These are phyloP conservation scores for Cicer yamashitae DNA, from an alignment of 306 rosid species.

Conservation along the genomic window DNA sequence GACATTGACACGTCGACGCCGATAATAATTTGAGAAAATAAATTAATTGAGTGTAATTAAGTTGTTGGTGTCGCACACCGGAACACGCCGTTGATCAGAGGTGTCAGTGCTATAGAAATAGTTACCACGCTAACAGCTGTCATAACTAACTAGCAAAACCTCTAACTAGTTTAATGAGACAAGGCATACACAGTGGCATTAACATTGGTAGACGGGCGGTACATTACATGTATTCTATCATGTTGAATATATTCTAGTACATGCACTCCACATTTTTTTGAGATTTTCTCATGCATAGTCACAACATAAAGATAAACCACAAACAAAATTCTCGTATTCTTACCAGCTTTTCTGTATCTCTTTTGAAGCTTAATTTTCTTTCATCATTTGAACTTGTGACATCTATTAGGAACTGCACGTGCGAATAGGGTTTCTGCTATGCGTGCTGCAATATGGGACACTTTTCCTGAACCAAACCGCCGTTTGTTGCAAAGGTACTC, in stretches of 20 bases:
- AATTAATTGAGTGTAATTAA: no score
- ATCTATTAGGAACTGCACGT: constrained; percentile 72
- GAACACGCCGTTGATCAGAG: no score
- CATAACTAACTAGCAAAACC: constrained; percentile 1
- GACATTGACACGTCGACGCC: no score
- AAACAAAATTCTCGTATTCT: constrained; percentile 2
- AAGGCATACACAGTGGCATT: background rate
- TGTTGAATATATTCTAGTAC: background rate
- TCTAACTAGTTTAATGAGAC: background rate
- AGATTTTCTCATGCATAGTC: background rate
- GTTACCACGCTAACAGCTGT: background rate
- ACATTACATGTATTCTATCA: background rate
- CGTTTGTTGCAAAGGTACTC: constrained; percentile 85
- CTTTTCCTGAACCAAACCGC: constrained; percentile 98
- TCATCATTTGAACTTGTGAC: constrained; percentile 40
- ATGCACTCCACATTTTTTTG: background rate
- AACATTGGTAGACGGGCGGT: background rate
- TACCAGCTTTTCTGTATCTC: background rate
- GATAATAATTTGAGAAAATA: no score
- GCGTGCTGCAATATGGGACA: constrained; percentile 85
- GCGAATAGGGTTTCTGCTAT: constrained; percentile 69
- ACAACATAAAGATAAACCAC: constrained; percentile 3
- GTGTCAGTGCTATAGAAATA: background rate
- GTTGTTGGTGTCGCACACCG: no score
- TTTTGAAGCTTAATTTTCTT: constrained; percentile 34